Evolutionary conservation across 192 early-diverging fungal species (phyloP), one percentile per base, ranked within the genome.

Genomic region (Linnemannia zychae): DNA sequence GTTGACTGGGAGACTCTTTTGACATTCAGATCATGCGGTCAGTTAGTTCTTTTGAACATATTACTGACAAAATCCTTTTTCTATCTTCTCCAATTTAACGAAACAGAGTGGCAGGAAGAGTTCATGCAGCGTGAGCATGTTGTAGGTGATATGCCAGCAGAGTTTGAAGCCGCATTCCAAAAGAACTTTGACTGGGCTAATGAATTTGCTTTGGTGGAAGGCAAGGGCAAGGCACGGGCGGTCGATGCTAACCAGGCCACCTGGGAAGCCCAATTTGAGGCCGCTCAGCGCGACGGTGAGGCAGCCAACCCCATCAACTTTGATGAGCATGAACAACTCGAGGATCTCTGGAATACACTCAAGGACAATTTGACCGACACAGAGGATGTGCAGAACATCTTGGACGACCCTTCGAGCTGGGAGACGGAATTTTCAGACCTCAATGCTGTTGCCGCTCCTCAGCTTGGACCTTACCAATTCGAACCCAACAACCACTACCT

Each of bases 381-480:
- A 0, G 80, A 85, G 15, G 74, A 81, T 76, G 70, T 85, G 40
- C 83, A 85, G 31, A 85, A 85, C 34, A 79, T 85, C 49, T 60
- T 85, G 53, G 83, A 85, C 49, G 78, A 82, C 22, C 78, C 72
- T 16, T 67, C 72, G 36, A 86, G 77, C 72, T 81, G 77, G 75
- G 81, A 86, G 20, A 46, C 82, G 31, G 81, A 89, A 33, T 88
- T 90, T 71, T 76, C 77, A 33, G 89, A 90, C 40, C 70, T 88
- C 66, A 79, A 87, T 16, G 88, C 90, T 18, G 78, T 92, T 40
- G 90, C 89, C n/a, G 91, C 93, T 33, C 92, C 93, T 20, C 91
- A 93, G 70, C 90, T 94, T 50, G 94, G 91, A 36, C 90, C 93
- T 22, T 99, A 99, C 81, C 91, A 89, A 38, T 99, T 99, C 90